Conservation (phyloP, 2,329 filamentous ascomycete species). For the Alternaria arborescens region DNA sequence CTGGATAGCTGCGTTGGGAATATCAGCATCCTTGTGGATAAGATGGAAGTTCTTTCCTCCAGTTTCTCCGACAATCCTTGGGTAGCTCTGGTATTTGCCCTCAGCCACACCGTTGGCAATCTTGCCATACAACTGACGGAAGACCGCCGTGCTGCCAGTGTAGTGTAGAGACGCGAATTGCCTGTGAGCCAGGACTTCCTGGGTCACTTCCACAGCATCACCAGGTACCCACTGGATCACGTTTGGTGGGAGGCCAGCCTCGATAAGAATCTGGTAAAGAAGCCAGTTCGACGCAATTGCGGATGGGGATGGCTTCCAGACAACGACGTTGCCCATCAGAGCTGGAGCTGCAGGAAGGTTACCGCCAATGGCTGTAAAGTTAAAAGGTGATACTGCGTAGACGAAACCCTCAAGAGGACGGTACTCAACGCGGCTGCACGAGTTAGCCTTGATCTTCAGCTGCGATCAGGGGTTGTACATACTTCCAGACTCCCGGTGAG, state of each 20-base stretch:
- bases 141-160: slow-evolving; percentile 91
- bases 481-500: slow-evolving; percentile 86
- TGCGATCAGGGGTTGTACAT: slow-evolving; percentile 28
- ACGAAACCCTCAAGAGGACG: slow-evolving; percentile 93
- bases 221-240: slow-evolving; percentile 96
- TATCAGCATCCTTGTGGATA: slow-evolving; percentile 77
- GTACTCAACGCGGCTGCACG: slow-evolving; percentile 75
- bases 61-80: slow-evolving; percentile 88
- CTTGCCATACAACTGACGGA: slow-evolving; percentile 86
- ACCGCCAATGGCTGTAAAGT: slow-evolving; percentile 94
- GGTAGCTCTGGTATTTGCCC: slow-evolving; percentile 84
- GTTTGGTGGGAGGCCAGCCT: slow-evolving; percentile 86
- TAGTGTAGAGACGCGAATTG: slow-evolving; percentile 93
- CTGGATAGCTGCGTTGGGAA: slow-evolving; percentile 80
- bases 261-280: slow-evolving; percentile 86
- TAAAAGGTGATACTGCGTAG: slow-evolving; percentile 93
- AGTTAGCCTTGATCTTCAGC: slow-evolving; percentile 26
- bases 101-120: slow-evolving; percentile 84
- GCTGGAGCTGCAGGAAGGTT: slow-evolving; percentile 86
- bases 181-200: slow-evolving; percentile 75
- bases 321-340: slow-evolving; percentile 89
- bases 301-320: slow-evolving; percentile 95
- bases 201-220: slow-evolving; percentile 83
- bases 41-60: slow-evolving; percentile 95
- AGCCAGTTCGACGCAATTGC: slow-evolving; percentile 93